Conservation (phyloP, 73 alveolate species). For the Uronychia setigera region DNA sequence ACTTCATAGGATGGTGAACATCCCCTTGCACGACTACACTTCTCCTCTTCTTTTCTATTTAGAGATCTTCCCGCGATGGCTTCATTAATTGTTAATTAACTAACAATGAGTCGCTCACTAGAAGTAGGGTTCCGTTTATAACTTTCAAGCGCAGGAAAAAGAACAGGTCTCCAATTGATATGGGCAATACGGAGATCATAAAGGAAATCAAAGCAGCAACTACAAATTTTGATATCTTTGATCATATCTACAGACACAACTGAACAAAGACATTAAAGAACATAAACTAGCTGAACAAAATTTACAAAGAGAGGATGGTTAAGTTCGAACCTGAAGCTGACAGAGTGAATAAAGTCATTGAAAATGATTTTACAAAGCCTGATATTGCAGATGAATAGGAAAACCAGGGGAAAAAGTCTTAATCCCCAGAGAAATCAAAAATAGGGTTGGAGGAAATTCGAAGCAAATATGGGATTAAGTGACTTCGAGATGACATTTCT, state of each 20-base stretch:
- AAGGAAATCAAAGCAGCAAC: background rate
- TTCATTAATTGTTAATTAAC: background rate
- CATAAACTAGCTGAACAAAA: background rate
- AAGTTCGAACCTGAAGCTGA: background rate
- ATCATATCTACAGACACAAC: background rate
- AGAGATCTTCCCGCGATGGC: background rate
- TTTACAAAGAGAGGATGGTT: background rate
- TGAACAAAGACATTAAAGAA: background rate
- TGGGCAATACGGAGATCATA: background rate
- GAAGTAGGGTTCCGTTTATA: background rate
- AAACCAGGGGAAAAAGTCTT: background rate
- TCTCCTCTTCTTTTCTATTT: background rate
- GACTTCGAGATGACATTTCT: background rate
- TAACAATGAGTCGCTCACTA: background rate
- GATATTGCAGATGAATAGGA: background rate
- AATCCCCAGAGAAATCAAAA: background rate
- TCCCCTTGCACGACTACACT: background rate
- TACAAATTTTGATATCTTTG: background rate
- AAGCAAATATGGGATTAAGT: background rate
- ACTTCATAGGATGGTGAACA: background rate
- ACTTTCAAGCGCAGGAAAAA: background rate
- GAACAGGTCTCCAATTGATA: background rate
- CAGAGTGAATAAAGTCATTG: background rate
- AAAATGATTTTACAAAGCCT: background rate
- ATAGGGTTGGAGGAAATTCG: background rate